A percentile compares a stretch with the other conserved stretches of the same genome.
phyloP scores from a whole-genome alignment of 176 grass and related monocot species.

The Otatea glauca region DNA sequence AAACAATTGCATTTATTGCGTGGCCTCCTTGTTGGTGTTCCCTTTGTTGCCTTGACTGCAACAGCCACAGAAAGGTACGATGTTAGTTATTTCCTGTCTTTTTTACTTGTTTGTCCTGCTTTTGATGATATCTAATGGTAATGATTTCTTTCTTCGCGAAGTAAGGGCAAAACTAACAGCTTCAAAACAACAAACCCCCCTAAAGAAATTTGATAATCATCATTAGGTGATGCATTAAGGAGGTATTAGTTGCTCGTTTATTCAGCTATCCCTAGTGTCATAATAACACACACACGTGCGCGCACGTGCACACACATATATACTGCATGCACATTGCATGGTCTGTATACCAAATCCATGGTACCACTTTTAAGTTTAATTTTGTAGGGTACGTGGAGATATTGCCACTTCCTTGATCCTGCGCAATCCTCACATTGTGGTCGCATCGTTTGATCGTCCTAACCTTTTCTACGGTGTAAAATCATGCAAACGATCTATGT shows the following conservation, averaged over 20 bases:
- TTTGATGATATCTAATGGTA: constrained; percentile 22
- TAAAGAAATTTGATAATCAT: not conserved
- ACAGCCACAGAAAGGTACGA: constrained; percentile 85
- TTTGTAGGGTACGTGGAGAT: constrained; percentile 75
- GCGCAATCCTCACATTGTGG: constrained; percentile 55
- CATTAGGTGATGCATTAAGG: no score
- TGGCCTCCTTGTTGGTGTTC: constrained; percentile 66
- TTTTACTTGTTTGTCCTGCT: not conserved
- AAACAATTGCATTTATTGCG: constrained; percentile 82
- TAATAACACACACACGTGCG: not conserved
- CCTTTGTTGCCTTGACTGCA: constrained; percentile 94
- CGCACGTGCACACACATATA: no score
- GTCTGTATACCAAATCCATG: not conserved
- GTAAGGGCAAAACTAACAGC: not conserved
- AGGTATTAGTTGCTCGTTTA: not conserved
- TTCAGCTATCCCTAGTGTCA: not conserved
- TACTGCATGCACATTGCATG: constrained; percentile 18
- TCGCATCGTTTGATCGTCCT: constrained; percentile 84
- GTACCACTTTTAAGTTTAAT: constrained; percentile 19
- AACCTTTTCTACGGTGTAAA: constrained; percentile 94
- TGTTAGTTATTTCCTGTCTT: constrained; percentile 14
- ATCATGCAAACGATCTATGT: constrained; percentile 61
- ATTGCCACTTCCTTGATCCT: constrained; percentile 80
- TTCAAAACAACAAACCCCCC: not conserved
- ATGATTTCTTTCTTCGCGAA: constrained; percentile 7